A percentile compares a stretch with the other conserved stretches of the same genome.
These are phyloP conservation scores for Balansia obtecta DNA, from an alignment of 2,329 filamentous ascomycete genomes.

Conservation along the genomic window DNA sequence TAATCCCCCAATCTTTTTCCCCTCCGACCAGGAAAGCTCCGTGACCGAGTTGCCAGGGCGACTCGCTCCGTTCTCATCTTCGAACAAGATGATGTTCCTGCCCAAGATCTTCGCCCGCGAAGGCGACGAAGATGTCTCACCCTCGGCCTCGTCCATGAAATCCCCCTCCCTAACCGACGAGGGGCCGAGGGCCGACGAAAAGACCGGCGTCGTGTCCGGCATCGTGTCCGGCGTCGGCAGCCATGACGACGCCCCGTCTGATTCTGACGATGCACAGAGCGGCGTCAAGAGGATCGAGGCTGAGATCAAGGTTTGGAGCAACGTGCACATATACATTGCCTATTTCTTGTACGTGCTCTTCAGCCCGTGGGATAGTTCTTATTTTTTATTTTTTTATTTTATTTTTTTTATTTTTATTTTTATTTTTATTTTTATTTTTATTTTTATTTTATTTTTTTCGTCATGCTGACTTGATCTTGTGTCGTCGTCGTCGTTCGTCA, in stretches of 20 bases:
- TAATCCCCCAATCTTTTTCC: not conserved
- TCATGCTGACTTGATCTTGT: no score
- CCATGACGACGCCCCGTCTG: not conserved
- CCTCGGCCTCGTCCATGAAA: not conserved
- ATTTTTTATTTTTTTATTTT: no score
- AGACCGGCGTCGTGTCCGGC: not conserved
- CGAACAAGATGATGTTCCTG: not conserved
- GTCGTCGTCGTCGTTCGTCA: not conserved
- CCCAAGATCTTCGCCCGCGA: conserved; percentile 3
- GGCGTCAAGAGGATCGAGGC: conserved; percentile 1
- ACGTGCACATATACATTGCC: not conserved
- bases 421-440: no score
- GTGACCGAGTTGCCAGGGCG: not conserved
- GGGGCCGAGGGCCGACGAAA: not conserved
- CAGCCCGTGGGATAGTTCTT: not conserved
- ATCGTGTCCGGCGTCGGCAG: not conserved
- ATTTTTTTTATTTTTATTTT: no score
- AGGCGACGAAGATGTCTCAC: not conserved
- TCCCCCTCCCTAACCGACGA: not conserved
- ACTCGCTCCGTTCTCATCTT: not conserved
- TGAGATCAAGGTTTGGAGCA: not conserved
- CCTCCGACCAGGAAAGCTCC: not conserved
- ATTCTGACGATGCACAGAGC: not conserved
- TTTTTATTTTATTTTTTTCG: no score
- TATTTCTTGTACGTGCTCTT: not conserved